These are phyloP conservation scores for Schwanniomyces sp. DNA, from an alignment of 805 yeast species.

Conservation along the genomic window DNA sequence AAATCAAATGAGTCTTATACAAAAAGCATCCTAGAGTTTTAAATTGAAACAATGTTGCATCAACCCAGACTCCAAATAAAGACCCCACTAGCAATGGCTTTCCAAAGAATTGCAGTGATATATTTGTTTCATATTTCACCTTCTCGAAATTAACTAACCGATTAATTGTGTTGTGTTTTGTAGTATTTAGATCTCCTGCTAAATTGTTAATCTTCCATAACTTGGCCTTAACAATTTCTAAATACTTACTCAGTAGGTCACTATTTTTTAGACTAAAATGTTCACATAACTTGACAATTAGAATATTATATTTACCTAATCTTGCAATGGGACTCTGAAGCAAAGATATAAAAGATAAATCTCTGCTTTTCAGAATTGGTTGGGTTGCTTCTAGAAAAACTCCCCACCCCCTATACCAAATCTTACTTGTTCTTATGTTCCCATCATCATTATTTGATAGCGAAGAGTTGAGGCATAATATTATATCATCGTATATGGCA, in stretches of 20 bases:
- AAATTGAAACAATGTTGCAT: constrained; percentile 10
- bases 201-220: constrained; percentile 26
- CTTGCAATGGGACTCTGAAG: constrained; percentile 55
- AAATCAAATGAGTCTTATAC: constrained; percentile 52
- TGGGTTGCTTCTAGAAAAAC: constrained; percentile 44
- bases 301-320: constrained; percentile 48
- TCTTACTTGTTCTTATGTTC: constrained; percentile 5
- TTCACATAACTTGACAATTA: constrained; percentile 43
- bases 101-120: constrained; percentile 47
- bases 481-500: constrained; percentile 28
- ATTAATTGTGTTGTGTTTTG: constrained; percentile 16
- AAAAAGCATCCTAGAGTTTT: constrained; percentile 36
- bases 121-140: constrained; percentile 3
- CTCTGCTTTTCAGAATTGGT: constrained; percentile 32
- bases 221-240: constrained; percentile 15
- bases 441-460: constrained; percentile 8
- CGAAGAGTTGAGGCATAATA: constrained; percentile 27
- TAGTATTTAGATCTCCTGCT: constrained; percentile 17
- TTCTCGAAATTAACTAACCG: constrained; percentile 9
- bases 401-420: constrained; percentile 32
- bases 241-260: constrained; percentile 11
- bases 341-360: constrained; percentile 53
- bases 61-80: constrained; percentile 39
- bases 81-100: constrained; percentile 45
- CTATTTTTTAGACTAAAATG: constrained; percentile 14